Base-by-base conservation (phyloP, 805 yeast species). In the Yarrowia keelungensis region DNA sequence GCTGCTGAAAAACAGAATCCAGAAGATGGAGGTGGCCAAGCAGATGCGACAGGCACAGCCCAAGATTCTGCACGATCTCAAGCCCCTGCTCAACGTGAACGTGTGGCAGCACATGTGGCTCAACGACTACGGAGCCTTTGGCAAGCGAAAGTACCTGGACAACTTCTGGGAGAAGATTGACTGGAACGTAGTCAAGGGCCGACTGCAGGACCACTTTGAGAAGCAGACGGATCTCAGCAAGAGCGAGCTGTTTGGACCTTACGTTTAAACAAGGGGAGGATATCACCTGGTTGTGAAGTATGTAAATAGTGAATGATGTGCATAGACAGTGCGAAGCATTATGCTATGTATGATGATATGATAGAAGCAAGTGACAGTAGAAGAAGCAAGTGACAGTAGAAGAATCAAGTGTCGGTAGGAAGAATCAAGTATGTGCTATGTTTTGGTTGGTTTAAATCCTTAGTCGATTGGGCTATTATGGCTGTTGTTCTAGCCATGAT, bases 71-170 rank as follows among this genome's bases (percentile, higher is more conserved):
- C 71, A 39, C 22, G 62, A 67, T 19, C 59, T 70, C 51, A 65
- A 68, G 41, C 97, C 97, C 1, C 79, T 95, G 64, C 83, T 95
- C 72, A 88, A 86, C 68, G 81, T 92, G 72, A 91, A 87, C 77
- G 83, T 89, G 71, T 93, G 98, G 97, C 97, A 93, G 76, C 86
- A 87, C 72, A 89, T 95, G 16, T 95, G 88, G 77, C 75, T 92
- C 65, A 81, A 84, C 53, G 98, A 95, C 79, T 95, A 90, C 77
- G 98, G 99, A 65, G 84, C 91, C 62, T 78, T 75, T 8, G 96
- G 95, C 39, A 90, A 89, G 81, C 82, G 86, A 43, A 81, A 83
- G 69, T 95, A 89, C 79, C 83, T 95, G 73, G 84, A 84, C 70
- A 89, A 89, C 73, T 86, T 87, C 69, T 87, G 95, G 85, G 86